Percentiles rank a stretch among this genome's conserved stretches.
These are phyloP conservation scores for Aspergillus fumigatus DNA, from an alignment of 2,329 filamentous ascomycete genomes.

Conservation along the genomic window DNA sequence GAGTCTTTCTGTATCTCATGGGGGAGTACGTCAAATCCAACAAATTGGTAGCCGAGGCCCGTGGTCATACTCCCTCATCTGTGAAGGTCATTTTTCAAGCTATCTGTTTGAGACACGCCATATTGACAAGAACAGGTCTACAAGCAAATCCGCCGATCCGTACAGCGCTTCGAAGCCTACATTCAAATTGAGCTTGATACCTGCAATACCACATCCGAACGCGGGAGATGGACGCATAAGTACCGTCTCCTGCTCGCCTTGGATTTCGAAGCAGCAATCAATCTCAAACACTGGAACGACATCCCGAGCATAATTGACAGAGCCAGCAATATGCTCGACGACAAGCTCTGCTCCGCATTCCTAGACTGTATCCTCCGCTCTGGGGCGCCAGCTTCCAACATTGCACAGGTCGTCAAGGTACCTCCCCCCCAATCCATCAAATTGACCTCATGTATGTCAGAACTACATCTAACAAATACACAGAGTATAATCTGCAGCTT, in stretches of 20 bases:
- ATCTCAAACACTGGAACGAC: conserved; percentile 63
- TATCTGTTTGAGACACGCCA: background rate
- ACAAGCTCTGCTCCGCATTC: conserved; percentile 57
- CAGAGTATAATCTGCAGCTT: conserved; percentile 68
- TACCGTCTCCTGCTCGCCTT: conserved; percentile 65
- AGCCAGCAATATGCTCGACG: conserved; percentile 20
- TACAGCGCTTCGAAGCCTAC: conserved; percentile 52
- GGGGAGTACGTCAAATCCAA: conserved; percentile 63
- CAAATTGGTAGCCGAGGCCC: conserved; percentile 45
- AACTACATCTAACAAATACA: conserved; percentile 22
- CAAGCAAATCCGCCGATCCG: conserved; percentile 55
- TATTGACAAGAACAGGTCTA: conserved; percentile 45
- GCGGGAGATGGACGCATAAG: conserved; percentile 56
- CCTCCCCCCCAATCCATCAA: conserved; percentile 7
- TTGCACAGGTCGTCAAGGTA: conserved; percentile 41
- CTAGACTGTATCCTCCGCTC: conserved; percentile 60
- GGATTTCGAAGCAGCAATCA: conserved; percentile 71
- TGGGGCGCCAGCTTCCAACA: conserved; percentile 37
- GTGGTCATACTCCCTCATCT: conserved; percentile 39
- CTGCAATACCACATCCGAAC: conserved; percentile 41
- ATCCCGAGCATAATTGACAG: conserved; percentile 56
- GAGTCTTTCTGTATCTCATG: conserved; percentile 58
- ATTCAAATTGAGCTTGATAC: conserved; percentile 38
- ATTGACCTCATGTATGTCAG: background rate
- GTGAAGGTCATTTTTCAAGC: conserved; percentile 28